These are phyloP conservation scores for Aurantiochytrium sp. DNA, from an alignment of 108 stramenopile genomes.

Conservation along the genomic window DNA sequence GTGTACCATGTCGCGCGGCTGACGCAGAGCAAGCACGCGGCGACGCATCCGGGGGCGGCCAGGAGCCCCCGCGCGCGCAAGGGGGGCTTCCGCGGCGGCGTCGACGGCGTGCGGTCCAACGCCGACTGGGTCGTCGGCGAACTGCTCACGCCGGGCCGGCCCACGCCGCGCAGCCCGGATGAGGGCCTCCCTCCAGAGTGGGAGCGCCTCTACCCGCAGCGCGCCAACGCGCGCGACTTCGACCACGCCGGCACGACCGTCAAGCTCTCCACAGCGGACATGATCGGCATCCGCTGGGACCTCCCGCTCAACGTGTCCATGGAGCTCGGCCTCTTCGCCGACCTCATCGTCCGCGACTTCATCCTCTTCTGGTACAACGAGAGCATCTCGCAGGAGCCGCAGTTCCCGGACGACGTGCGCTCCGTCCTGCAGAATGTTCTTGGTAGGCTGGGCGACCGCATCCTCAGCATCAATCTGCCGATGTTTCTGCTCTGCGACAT, in stretches of 20 bases:
- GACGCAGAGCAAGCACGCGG: neutral
- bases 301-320: neutral
- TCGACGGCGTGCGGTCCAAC: neutral
- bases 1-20: neutral
- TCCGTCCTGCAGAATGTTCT: neutral
- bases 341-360: neutral
- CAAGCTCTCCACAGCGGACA: neutral
- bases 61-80: neutral
- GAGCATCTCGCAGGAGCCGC: neutral
- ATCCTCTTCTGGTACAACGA: slow-evolving; percentile 30
- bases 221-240: neutral
- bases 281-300: slow-evolving; percentile 27
- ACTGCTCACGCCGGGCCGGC: neutral
- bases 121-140: neutral
- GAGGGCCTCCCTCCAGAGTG: neutral
- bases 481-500: slow-evolving; percentile 15
- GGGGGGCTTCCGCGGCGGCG: neutral
- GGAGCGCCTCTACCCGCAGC: neutral
- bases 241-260: slow-evolving; percentile 3
- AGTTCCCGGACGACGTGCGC: slow-evolving; percentile 30
- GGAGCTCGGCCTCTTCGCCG: slow-evolving; percentile 23
- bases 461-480: slow-evolving; percentile 19
- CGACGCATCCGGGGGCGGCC: neutral
- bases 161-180: neutral
- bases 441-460: neutral